A percentile compares a stretch with the other conserved stretches of the same genome.
These are phyloP conservation scores for Cafeteria roenbergensis DNA, from an alignment of 108 stramenopile genomes.

Conservation along the genomic window DNA sequence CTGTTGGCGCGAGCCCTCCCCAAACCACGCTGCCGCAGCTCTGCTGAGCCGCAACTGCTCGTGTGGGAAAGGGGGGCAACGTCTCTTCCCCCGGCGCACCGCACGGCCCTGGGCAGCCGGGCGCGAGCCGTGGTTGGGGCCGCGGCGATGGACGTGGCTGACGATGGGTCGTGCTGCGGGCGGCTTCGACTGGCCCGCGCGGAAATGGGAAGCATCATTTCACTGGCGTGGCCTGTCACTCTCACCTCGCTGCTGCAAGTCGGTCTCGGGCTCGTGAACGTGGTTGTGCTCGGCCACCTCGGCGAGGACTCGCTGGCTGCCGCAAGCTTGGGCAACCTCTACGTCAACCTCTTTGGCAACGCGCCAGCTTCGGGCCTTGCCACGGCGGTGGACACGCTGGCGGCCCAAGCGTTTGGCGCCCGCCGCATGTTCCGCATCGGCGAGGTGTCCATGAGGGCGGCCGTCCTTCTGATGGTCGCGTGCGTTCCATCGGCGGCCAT, in stretches of 20 bases:
- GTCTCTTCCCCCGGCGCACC: too few relatives aligned
- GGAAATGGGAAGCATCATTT: too few relatives aligned
- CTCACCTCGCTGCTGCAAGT: background rate
- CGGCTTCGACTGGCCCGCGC: too few relatives aligned
- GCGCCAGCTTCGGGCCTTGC: background rate
- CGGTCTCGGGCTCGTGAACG: background rate
- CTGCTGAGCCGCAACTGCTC: too few relatives aligned
- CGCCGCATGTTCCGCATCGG: background rate
- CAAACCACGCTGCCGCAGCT: too few relatives aligned
- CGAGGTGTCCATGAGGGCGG: background rate
- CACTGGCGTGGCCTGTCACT: background rate
- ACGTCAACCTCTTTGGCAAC: background rate
- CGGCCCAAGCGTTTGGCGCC: background rate
- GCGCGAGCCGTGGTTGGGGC: too few relatives aligned
- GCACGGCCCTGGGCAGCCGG: too few relatives aligned
- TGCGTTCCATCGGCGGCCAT: background rate
- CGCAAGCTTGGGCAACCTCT: background rate
- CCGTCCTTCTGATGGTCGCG: background rate
- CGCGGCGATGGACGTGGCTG: too few relatives aligned
- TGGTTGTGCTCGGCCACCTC: background rate
- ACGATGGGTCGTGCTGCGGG: too few relatives aligned
- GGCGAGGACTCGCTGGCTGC: background rate
- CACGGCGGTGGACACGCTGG: background rate
- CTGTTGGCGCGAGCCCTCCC: too few relatives aligned
- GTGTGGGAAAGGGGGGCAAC: too few relatives aligned